Percentiles rank a stretch among this genome's conserved stretches.
phyloP scores from a whole-genome alignment of 2,329 filamentous ascomycete species.

The Decorospora gaudefroyi region DNA sequence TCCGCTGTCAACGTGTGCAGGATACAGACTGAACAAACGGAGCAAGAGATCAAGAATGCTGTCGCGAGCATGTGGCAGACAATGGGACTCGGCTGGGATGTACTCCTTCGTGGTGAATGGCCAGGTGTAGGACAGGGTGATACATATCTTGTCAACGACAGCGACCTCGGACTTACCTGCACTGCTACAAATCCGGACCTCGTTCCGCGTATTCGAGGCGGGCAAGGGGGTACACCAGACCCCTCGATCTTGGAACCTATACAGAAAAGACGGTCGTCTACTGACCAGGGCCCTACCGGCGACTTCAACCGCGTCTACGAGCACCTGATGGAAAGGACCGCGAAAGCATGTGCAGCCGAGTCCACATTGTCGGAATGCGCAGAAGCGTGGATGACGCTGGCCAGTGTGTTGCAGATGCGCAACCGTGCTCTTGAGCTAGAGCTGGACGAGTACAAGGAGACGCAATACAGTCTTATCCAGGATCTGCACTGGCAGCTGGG shows the following conservation, averaged over 20 bases:
- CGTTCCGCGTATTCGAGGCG: not conserved
- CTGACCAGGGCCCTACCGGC: not conserved
- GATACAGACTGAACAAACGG: constrained; percentile 15
- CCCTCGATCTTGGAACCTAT: not conserved
- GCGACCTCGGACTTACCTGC: not conserved
- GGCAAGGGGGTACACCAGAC: not conserved
- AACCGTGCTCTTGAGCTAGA: constrained; percentile 14
- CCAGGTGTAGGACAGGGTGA: constrained; percentile 11
- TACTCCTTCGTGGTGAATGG: constrained; percentile 8
- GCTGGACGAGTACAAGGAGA: constrained; percentile 7
- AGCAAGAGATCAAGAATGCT: constrained; percentile 18
- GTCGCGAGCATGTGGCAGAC: constrained; percentile 7
- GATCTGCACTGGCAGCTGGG: constrained; percentile 14
- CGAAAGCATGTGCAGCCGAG: not conserved
- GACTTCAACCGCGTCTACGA: constrained; percentile 2
- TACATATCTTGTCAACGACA: constrained; percentile 17
- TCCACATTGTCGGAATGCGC: not conserved
- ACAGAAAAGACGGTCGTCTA: not conserved
- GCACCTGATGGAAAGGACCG: constrained; percentile 1
- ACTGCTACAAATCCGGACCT: not conserved
- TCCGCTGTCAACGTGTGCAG: constrained; percentile 8
- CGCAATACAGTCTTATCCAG: constrained; percentile 5
- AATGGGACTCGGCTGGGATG: constrained; percentile 1
- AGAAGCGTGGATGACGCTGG: constrained; percentile 6
- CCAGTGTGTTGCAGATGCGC: constrained; percentile 2